A percentile compares a stretch with the other conserved stretches of the same genome.
Evolutionary conservation across 768 basidiomycete genomes (phyloP).

Genomic region (Trichaptum fuscoviolaceum): DNA sequence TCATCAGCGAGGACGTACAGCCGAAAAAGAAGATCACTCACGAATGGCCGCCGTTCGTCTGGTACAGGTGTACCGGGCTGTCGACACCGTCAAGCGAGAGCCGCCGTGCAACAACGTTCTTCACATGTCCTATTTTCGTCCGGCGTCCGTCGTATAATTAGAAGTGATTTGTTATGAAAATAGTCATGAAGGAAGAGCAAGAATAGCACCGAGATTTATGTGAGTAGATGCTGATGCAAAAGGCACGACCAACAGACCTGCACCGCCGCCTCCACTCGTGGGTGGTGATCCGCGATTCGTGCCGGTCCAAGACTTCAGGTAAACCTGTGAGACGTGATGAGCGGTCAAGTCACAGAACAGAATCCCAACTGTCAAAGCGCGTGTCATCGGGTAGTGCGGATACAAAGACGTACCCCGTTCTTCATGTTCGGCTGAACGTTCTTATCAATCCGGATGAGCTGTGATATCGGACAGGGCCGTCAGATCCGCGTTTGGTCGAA

Average conservation of each 20-base stretch:
- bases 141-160: neutral
- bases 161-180: neutral
- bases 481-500: neutral
- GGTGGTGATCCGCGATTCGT: conserved; percentile 47
- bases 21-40: conserved; percentile 17
- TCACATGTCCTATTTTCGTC: conserved; percentile 33
- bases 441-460: conserved; percentile 46
- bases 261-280: conserved; percentile 50
- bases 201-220: conserved; percentile 1
- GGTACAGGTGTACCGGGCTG: conserved; percentile 42
- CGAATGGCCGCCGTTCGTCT: conserved; percentile 47
- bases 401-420: conserved; percentile 34
- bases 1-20: conserved; percentile 2
- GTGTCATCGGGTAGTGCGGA: neutral
- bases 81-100: conserved; percentile 43
- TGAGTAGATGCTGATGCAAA: conserved; percentile 2
- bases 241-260: conserved; percentile 25
- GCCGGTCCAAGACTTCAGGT: conserved; percentile 54
- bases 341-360: neutral
- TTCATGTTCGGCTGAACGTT: conserved; percentile 52
- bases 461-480: neutral
- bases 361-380: conserved; percentile 4
- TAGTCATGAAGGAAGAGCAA: neutral
- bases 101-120: conserved; percentile 38
- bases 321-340: conserved; percentile 30